Evolutionary conservation across 192 early-diverging fungal genomes (phyloP), one percentile per base, ranked within the genome.

Genomic region (Radiomyces spectabilis): DNA sequence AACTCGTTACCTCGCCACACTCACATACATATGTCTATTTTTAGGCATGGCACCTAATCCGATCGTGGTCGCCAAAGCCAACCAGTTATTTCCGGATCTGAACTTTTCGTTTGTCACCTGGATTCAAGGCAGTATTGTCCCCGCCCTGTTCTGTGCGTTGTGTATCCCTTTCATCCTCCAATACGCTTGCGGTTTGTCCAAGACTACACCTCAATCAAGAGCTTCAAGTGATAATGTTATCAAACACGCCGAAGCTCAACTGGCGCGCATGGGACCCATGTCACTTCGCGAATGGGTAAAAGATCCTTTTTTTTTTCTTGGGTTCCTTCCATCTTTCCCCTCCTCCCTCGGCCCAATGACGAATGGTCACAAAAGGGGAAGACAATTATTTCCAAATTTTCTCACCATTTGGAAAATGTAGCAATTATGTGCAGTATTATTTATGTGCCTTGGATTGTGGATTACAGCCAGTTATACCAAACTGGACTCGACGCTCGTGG

Each of bases 41-140:
- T 5, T 35, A 65, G 63, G 84, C 4, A 87, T 85, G 72, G 84
- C 84, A 0, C 75, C 79, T 6, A 90, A 90, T 68, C 85, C 85
- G 19, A 66, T 90, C n/a, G 68, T 90, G 0, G 68, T 79, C 6
- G 73, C 55, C 40, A 78, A 78, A 51, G 82, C 85, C 0, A 63
- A 69, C 22, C 62, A 68, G 24, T 63, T 88, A 12, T 82, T 86
- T 38, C 67, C 67, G 2, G 72, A 73, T 5, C 74, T 90, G 22
- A 68, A 83, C 18, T 85, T 88, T 68, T 73, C 69, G 4, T 88
- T 85, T 66, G 40, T 77, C 10, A 72, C 72, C 16, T 90, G 88
- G 88, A 27, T 78, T 10, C 37, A 66, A 4, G 82, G 75, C 0
- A 73, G 76, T 41, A 62, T 77, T 12, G 71, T 82, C 21, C 84